Conservation (phyloP, 139 green algal genomes). For the Micractinium sp. region DNA sequence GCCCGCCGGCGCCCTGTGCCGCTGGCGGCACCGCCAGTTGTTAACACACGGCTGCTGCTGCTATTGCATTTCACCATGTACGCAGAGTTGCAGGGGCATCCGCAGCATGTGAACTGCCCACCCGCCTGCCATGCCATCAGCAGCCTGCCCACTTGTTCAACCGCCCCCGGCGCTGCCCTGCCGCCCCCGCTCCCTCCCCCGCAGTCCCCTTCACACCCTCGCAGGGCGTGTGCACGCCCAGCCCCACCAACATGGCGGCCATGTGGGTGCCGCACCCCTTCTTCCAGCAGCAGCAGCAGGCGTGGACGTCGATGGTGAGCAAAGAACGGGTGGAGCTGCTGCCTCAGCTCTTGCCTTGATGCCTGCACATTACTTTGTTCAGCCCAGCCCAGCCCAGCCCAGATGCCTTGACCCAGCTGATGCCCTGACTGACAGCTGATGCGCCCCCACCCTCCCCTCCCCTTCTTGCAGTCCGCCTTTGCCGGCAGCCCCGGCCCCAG, state of each 20-base stretch:
- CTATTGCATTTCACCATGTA: not conserved
- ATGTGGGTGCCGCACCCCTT: constrained; percentile 30
- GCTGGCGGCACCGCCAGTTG: not conserved
- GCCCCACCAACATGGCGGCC: constrained; percentile 54
- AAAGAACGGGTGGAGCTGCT: too few species aligned
- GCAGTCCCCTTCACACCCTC: constrained; percentile 63
- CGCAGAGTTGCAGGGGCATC: too few species aligned
- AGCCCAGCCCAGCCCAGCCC: too few species aligned
- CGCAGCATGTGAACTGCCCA: not conserved
- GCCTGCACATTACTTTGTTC: too few species aligned
- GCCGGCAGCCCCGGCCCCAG: constrained; percentile 30
- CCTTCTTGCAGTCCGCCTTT: not conserved
- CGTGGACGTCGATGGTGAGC: constrained; percentile 21
- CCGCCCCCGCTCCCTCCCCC: not conserved
- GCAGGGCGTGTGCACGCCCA: constrained; percentile 60
- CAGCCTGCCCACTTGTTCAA: not conserved
- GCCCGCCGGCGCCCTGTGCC: not conserved
- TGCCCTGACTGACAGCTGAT: too few species aligned
- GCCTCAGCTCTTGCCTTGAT: too few species aligned
- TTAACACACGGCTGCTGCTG: not conserved
- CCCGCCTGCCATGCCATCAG: not conserved
- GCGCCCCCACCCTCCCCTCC: not conserved
- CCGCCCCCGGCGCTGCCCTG: not conserved
- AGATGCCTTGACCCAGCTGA: too few species aligned
- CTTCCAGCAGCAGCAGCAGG: not conserved